Conservation (phyloP, 257 asterid species). For the Paraleonurus japonicus region DNA sequence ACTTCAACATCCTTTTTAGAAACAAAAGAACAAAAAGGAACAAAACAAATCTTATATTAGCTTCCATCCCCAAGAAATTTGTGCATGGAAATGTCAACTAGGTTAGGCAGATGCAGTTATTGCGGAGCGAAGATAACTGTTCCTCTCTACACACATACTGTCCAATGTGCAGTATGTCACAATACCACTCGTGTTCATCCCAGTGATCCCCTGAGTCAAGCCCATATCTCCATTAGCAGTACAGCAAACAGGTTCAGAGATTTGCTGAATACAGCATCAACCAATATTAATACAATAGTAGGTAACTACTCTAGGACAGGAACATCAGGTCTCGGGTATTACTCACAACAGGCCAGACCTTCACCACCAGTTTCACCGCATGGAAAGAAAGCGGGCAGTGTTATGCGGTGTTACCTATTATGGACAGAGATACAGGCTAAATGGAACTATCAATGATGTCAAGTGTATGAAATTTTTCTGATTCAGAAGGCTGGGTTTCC, state of each 20-base stretch:
- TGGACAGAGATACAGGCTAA: slow-evolving; percentile 45
- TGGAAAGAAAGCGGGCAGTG: slow-evolving; percentile 58
- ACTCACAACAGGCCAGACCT: slow-evolving; percentile 16
- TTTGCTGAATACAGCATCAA: slow-evolving; percentile 26
- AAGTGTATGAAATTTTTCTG: slow-evolving; percentile 49
- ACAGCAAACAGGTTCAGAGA: slow-evolving; percentile 27
- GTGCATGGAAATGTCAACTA: slow-evolving; percentile 35
- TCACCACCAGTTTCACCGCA: slow-evolving; percentile 33
- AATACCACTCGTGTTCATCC: slow-evolving; percentile 10
- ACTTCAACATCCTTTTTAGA: background rate
- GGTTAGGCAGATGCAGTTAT: slow-evolving; percentile 33
- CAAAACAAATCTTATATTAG: background rate
- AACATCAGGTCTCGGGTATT: slow-evolving; percentile 14
- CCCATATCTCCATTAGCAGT: slow-evolving; percentile 29
- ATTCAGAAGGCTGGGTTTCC: slow-evolving; percentile 50
- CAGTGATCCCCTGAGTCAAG: slow-evolving; percentile 19
- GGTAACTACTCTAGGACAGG: slow-evolving; percentile 16
- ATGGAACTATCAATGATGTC: slow-evolving; percentile 61
- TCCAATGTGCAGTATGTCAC: slow-evolving; percentile 35
- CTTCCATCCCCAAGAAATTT: slow-evolving; percentile 4
- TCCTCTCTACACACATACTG: slow-evolving; percentile 29
- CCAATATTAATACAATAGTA: slow-evolving; percentile 24
- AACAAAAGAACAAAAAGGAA: background rate
- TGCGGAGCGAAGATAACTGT: slow-evolving; percentile 34
- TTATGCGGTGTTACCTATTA: slow-evolving; percentile 64